Conservation (phyloP, 495 filamentous ascomycete genomes). For the Emericellopsis terricola region DNA sequence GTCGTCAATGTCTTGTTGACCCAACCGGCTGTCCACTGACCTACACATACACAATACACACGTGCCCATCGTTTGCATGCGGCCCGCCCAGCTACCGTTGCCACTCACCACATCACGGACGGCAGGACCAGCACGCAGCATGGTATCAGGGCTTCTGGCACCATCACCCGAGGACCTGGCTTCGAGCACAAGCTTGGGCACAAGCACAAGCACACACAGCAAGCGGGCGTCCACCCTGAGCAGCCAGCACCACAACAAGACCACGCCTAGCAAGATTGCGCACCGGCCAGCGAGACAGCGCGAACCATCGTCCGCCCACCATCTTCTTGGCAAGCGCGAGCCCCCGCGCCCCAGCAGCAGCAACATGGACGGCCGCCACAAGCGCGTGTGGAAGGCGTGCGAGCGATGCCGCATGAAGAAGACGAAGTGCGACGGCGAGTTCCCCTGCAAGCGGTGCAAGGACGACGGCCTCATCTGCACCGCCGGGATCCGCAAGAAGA, state of each 20-base stretch:
- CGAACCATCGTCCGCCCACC: constrained; percentile 14
- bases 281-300: constrained; percentile 12
- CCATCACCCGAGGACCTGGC: too few relatives aligned
- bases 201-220: too few relatives aligned
- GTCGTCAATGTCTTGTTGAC: too few relatives aligned
- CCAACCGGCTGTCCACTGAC: too few relatives aligned
- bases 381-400: constrained; percentile 53
- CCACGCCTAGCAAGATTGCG: constrained; percentile 7
- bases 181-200: too few relatives aligned
- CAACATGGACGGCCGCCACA: constrained; percentile 30
- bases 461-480: constrained; percentile 40
- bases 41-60: too few relatives aligned
- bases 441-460: constrained; percentile 49
- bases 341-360: constrained; percentile 15
- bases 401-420: constrained; percentile 58
- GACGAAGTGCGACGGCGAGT: constrained; percentile 54
- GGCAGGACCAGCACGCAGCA: too few relatives aligned
- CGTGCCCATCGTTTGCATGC: too few relatives aligned
- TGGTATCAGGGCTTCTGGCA: too few relatives aligned
- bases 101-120: too few relatives aligned
- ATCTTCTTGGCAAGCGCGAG: constrained; percentile 11
- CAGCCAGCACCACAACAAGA: constrained; percentile 2
- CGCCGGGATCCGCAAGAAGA: constrained; percentile 38
- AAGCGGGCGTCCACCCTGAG: too few relatives aligned
- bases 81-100: too few relatives aligned